Base-by-base conservation (phyloP, 148 eudicot genomes). In the Pouteria glomerata region DNA sequence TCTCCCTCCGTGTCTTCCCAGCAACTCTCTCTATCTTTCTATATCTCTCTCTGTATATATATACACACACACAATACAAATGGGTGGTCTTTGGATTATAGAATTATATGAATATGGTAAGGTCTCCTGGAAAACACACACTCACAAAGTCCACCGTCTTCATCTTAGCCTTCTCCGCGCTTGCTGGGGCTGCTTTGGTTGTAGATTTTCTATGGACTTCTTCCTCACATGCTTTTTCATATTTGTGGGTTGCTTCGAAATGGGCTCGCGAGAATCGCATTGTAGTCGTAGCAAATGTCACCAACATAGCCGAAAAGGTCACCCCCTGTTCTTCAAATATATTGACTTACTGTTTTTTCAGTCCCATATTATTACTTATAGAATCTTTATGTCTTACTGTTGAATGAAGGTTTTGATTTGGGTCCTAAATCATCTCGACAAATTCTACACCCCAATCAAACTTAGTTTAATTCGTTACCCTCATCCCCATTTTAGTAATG, bases 181-280 rank as follows among this genome's bases (percentile, higher is more conserved):
- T 82, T 42, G 58, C 79, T 42, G 76, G 56, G 2, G 72, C 72
- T 31, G 81, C 77, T 42, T 63, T 77, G 23, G 2, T 71, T 7
- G 7, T 71, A 27, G 62, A 71, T 74, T 74, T 73, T 55, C 57
- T 70, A 6, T 71, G 74, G 70, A 73, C 76, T 7, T 71, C 72
- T 0, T 76, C 76, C 56, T 68, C 79, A 6, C 59, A 76, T 14
- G 58, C 73, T 1, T 83, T 74, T 42, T 48, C 78, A 23, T 33
- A 59, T 39, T 23, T 63, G 10, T 62, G 50, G 53, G 2, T 45
- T 1, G 48, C 73, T 26, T 10, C 80, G 7, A 39, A 21, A 37
- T 75, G 45, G 70, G 66, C 51, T 72, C 48, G 29, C 64, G 1
- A 74, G 45, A 53, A 61, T 41, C 72, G 59, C 63, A 11, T 59